phyloP scores from a whole-genome alignment of 148 eudicot genomes.

The Arctostaphylos glauca region DNA sequence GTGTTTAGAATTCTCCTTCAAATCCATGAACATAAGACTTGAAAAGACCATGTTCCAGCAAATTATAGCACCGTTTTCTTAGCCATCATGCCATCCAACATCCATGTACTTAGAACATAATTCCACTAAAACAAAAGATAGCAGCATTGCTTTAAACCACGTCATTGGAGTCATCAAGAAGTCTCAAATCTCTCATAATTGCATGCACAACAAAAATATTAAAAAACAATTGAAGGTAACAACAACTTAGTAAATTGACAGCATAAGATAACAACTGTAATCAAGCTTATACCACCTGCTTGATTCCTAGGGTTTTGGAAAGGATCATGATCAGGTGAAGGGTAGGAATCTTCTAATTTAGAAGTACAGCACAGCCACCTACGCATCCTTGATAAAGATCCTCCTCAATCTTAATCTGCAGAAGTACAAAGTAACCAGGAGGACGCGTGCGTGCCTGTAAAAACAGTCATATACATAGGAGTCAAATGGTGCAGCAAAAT shows the following conservation, averaged over 20 bases:
- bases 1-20: background rate
- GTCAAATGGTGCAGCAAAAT: background rate
- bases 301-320: conserved; percentile 55
- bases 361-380: conserved; percentile 92
- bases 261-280: background rate
- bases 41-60: background rate
- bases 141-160: background rate
- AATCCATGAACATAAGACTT: background rate
- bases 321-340: conserved; percentile 52
- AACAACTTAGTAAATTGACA: background rate
- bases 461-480: background rate
- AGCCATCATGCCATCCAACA: background rate
- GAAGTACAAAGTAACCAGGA: conserved; percentile 61
- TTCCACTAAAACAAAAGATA: background rate
- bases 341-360: conserved; percentile 78
- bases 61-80: background rate
- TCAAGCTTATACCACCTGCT: conserved; percentile 49
- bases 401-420: conserved; percentile 49
- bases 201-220: background rate
- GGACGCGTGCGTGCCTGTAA: conserved; percentile 31
- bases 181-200: background rate
- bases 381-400: conserved; percentile 73
- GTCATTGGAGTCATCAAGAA: background rate
- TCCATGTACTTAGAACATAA: background rate
- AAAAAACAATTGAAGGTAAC: background rate